Evolutionary conservation across 1,284 basidiomycete genomes (phyloP).

Genomic region (Kalmanozyma brasiliensis): DNA sequence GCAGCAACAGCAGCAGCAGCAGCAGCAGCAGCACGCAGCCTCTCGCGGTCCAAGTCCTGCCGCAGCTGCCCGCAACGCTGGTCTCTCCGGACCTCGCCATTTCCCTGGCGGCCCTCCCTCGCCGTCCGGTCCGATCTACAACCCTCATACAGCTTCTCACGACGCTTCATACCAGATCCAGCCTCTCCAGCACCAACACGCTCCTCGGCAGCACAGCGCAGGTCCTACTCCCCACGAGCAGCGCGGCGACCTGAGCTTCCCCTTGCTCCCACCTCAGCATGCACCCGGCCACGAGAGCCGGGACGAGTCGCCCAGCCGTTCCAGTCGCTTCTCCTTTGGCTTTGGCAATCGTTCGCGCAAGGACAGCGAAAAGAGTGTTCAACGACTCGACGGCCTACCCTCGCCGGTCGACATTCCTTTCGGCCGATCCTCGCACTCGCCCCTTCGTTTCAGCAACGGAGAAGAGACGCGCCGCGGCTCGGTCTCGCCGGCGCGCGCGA

Average conservation of each 20-base stretch:
- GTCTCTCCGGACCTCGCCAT: conserved; percentile 31
- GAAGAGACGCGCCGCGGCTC: conserved; percentile 50
- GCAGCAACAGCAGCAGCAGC: conserved; percentile 4
- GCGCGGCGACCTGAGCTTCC: conserved; percentile 14
- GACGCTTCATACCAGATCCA: too few species aligned
- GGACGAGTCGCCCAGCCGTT: conserved; percentile 26
- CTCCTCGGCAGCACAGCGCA: conserved; percentile 9
- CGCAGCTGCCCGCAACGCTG: conserved; percentile 10
- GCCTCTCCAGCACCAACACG: conserved; percentile 5
- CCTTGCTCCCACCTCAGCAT: conserved; percentile 18
- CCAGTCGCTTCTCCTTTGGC: conserved; percentile 38
- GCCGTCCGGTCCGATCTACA: conserved; percentile 7
- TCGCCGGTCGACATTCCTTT: conserved; percentile 50
- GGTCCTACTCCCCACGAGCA: conserved; percentile 9
- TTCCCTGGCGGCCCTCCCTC: conserved; percentile 21
- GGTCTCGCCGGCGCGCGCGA: conserved; percentile 33
- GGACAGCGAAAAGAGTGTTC: conserved; percentile 11
- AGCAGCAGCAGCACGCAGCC: conserved; percentile 2
- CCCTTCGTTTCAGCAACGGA: conserved; percentile 17
- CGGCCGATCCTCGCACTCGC: conserved; percentile 30
- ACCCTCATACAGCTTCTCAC: too few species aligned
- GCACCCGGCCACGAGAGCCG: conserved; percentile 7
- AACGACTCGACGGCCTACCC: conserved; percentile 41
- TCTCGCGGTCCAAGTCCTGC: conserved; percentile 18
- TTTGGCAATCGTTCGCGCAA: conserved; percentile 12